phyloP scores from a whole-genome alignment of 495 filamentous ascomycete species.

The Aspergillus bridgeri region DNA sequence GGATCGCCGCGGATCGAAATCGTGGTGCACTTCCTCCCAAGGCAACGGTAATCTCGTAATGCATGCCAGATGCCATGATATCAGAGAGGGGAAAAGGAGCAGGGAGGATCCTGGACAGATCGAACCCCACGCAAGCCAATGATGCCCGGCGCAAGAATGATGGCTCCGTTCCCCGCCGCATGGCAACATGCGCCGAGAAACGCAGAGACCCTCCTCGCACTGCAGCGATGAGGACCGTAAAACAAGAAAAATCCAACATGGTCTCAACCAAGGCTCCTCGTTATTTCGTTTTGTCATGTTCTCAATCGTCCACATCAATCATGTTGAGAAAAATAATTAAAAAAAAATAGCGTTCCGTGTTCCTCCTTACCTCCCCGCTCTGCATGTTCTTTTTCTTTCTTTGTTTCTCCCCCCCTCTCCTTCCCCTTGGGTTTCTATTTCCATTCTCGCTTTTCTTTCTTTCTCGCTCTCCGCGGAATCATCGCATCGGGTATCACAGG shows the following conservation, averaged over 20 bases:
- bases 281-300: not conserved
- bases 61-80: not conserved
- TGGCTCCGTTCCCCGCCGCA: not conserved
- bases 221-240: not conserved
- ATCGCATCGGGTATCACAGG: not conserved
- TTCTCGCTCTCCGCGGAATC: not conserved
- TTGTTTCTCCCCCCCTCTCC: not conserved
- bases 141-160: not conserved
- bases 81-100: not conserved
- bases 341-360: not conserved
- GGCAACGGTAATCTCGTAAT: not conserved
- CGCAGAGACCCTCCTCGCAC: not conserved
- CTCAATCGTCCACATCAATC: not conserved
- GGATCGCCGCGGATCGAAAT: not conserved
- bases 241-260: not conserved
- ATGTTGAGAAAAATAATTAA: not conserved
- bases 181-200: not conserved
- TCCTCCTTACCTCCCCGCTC: not conserved
- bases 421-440: not conserved
- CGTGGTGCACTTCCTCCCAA: not conserved
- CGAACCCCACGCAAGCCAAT: not conserved
- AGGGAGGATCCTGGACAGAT: not conserved
- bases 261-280: not conserved
- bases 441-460: not conserved
- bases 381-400: not conserved